Base-by-base conservation (phyloP, 441 rosid genomes). In the Croton setiger region DNA sequence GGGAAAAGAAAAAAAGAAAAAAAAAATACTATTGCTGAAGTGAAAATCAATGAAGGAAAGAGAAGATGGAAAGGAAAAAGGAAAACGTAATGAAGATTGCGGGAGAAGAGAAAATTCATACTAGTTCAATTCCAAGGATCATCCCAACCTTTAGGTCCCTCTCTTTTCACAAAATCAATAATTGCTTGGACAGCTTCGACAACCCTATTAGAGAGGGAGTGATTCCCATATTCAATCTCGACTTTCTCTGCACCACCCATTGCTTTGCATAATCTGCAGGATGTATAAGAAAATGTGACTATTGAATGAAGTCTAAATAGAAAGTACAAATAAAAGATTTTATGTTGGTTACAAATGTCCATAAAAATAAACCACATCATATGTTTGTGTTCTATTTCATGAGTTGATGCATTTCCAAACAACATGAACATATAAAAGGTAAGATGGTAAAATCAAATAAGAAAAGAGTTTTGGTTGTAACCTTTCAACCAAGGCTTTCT, bases 81-180 rank as follows among this genome's bases (percentile, higher is more conserved):
- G n/a, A 27, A 27, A 27, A 27, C 31, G 2, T 27, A 27, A 27
- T 27, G 31, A 27, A 27, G 31, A 27, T 27, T 27, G 31, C 31
- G 10, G 7, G 10, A 39, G 10, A 39, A 39, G 9, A 39, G 9
- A 0, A 5, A 5, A 39, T 6, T 6, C 43, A 39, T 23, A 36
- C 35, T 23, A n/a, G 12, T 18, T 80, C 76, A 91, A 77, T 72
- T 86, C 97, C 98, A 94, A 33, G 98, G 97, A 81, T 94, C 97
- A 87, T 91, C 98, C 97, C 97, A 94, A 79, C 96, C 98, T 39
- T 77, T 86, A 12, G 96, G 98, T 61, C 92, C 97, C 63, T 89
- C 98, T 79, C 91, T 83, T 69, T 82, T 88, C 64, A 94, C 83
- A 75, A 91, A 94, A 68, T 78, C 87, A 41, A 91, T 67, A 21